Conservation (phyloP, 768 basidiomycete species). For the Candolleomyces eurysporus region DNA sequence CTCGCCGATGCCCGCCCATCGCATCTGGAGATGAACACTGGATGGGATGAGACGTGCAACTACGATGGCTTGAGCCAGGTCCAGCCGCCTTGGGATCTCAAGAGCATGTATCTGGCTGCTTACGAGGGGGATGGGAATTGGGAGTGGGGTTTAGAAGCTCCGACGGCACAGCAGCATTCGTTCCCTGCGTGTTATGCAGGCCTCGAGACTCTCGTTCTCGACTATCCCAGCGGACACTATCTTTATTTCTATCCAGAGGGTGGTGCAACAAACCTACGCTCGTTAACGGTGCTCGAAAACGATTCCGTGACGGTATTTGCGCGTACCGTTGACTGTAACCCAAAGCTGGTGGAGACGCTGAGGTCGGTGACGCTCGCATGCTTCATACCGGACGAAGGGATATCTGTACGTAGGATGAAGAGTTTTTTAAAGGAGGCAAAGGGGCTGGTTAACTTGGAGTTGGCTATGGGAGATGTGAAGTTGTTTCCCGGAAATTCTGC, state of each 20-base stretch:
- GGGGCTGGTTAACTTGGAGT: too few relatives aligned
- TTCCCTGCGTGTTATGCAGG: not conserved
- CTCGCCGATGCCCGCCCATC: not conserved
- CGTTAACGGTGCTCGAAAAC: not conserved
- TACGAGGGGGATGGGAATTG: not conserved
- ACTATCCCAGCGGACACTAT: not conserved
- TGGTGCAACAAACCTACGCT: not conserved
- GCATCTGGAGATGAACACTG: not conserved
- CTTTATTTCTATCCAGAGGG: conserved; percentile 1
- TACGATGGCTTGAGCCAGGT: not conserved
- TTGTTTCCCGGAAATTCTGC: too few relatives aligned
- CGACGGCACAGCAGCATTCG: not conserved
- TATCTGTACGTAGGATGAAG: not conserved
- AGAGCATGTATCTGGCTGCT: not conserved
- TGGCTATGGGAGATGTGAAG: too few relatives aligned
- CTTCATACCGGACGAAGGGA: too few relatives aligned
- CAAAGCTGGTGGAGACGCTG: not conserved
- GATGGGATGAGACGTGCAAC: not conserved
- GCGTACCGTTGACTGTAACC: not conserved
- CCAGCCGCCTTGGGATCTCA: not conserved
- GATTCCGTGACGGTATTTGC: not conserved
- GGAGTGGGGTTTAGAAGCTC: not conserved
- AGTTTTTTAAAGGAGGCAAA: not conserved
- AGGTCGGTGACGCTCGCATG: not conserved
- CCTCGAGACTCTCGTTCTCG: not conserved